A percentile compares a stretch with the other conserved stretches of the same genome.
Evolutionary conservation across 495 filamentous ascomycete species (phyloP).

Genomic region (Penicillium steckii): DNA sequence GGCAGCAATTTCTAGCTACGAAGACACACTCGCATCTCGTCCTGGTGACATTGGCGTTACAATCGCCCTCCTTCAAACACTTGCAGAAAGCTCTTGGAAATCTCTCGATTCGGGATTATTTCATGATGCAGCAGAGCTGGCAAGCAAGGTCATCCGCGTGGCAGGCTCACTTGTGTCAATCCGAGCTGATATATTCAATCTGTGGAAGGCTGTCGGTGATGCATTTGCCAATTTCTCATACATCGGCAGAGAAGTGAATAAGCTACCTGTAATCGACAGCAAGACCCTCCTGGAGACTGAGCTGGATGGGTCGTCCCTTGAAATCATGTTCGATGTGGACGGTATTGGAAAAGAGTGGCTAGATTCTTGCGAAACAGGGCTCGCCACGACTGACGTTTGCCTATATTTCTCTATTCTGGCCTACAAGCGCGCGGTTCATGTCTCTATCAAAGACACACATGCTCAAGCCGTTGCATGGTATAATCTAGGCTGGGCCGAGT

Average conservation of each 20-base stretch:
- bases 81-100: conserved; percentile 76
- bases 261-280: conserved; percentile 57
- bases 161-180: conserved; percentile 51
- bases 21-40: conserved; percentile 61
- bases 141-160: conserved; percentile 56
- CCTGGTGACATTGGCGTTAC: conserved; percentile 80
- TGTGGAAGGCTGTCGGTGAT: conserved; percentile 94
- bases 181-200: conserved; percentile 74
- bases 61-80: conserved; percentile 81
- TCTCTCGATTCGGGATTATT: conserved; percentile 79
- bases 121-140: conserved; percentile 70
- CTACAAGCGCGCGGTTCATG: conserved; percentile 79
- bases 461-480: conserved; percentile 97
- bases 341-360: conserved; percentile 56
- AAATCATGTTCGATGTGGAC: conserved; percentile 69
- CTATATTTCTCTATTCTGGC: conserved; percentile 74
- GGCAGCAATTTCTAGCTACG: conserved; percentile 73
- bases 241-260: conserved; percentile 60
- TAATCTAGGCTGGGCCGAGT: conserved; percentile 93
- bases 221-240: conserved; percentile 79
- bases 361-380: conserved; percentile 41
- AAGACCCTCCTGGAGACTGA: conserved; percentile 53
- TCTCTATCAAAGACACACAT: conserved; percentile 71
- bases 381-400: conserved; percentile 35
- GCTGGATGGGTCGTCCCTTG: conserved; percentile 53